A percentile compares a stretch with the other conserved stretches of the same genome.
phyloP scores from a whole-genome alignment of 2,329 filamentous ascomycete genomes.

The Colletotrichum somersetense region DNA sequence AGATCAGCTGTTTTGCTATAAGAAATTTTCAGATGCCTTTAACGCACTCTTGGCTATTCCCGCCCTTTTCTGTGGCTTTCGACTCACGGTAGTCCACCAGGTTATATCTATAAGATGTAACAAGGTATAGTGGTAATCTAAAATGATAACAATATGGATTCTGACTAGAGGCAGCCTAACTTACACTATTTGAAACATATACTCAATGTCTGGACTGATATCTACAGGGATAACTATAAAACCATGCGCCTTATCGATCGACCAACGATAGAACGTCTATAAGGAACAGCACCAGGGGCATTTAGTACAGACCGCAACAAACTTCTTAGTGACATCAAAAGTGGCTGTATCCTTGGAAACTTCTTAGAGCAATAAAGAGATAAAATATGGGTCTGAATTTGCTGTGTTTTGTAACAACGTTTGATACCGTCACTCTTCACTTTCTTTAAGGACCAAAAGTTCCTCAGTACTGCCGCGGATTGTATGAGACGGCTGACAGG shows the following conservation, averaged over 20 bases:
- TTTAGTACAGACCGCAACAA: slow-evolving; percentile 7
- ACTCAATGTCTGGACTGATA: slow-evolving; percentile 8
- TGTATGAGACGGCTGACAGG: slow-evolving; percentile 16
- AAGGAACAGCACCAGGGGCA: slow-evolving; percentile 1
- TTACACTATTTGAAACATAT: slow-evolving; percentile 16
- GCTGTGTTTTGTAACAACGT: not conserved
- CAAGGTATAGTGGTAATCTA: not conserved
- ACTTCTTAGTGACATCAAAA: slow-evolving; percentile 15
- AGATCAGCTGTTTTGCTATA: slow-evolving; percentile 10
- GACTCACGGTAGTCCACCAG: slow-evolving; percentile 4
- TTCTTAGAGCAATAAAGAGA: slow-evolving; percentile 9
- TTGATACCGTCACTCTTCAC: slow-evolving; percentile 15
- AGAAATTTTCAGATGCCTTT: slow-evolving; percentile 10
- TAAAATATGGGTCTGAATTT: not conserved
- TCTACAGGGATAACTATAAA: not conserved
- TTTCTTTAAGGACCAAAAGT: slow-evolving; percentile 18
- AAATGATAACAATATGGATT: not conserved
- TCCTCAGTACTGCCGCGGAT: not conserved
- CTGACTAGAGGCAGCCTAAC: slow-evolving; percentile 15
- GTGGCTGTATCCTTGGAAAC: slow-evolving; percentile 7
- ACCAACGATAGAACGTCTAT: slow-evolving; percentile 4
- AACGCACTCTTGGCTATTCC: slow-evolving; percentile 9
- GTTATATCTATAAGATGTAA: slow-evolving; percentile 9
- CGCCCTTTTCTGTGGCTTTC: slow-evolving; percentile 9
- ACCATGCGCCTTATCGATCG: slow-evolving; percentile 3